Base-by-base conservation (phyloP, 2,329 filamentous ascomycete species). In the Acarospora socialis region DNA sequence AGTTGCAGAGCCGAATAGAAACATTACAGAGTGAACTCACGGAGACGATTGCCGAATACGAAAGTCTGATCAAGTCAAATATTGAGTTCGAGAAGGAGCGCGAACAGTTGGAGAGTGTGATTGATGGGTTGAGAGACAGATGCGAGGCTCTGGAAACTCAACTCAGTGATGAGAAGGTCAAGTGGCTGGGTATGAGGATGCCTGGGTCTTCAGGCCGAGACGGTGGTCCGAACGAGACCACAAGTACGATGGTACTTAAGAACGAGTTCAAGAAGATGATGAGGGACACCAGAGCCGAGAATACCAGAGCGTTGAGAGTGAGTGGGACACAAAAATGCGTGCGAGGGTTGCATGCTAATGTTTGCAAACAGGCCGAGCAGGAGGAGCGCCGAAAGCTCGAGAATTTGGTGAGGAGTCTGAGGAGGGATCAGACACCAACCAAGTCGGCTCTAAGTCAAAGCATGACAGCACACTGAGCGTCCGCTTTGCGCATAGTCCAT, bases 211-310 rank as follows among this genome's bases (percentile, higher is more conserved):
- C 50, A 42, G 41, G 50, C 30, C 37, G 44, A 39, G 6, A 41
- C 44, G 35, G 42, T 40, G 6, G 35, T 4, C 38, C 40, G 48
- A 52, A 55, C 36, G 72, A 76, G 41, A 68, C 62, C 7, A 81
- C 73, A 7, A 79, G 73, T 44, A 76, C 73, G 15, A 70, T 70
- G 54, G 73, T 81, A 23, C 48, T 82, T 47, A 73, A 74, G 53
- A 75, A 74, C 40, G 77, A 82, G 51, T 82, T 82, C 50, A 80
- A 79, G 61, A 81, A 77, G 59, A 81, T 81, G 77, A 81, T 81
- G 76, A 66, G 74, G 41, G 76, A 81, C 47, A 73, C 73, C 28
- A 68, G 76, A 39, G 62, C 65, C 1, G 77, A 82, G 51, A 74
- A 69, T 39, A 58, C 73, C 46, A 77, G 68, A 55, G 60, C 66